Conservation (phyloP, 2,329 filamentous ascomycete species). For the Trichoderma brevicompactum region DNA sequence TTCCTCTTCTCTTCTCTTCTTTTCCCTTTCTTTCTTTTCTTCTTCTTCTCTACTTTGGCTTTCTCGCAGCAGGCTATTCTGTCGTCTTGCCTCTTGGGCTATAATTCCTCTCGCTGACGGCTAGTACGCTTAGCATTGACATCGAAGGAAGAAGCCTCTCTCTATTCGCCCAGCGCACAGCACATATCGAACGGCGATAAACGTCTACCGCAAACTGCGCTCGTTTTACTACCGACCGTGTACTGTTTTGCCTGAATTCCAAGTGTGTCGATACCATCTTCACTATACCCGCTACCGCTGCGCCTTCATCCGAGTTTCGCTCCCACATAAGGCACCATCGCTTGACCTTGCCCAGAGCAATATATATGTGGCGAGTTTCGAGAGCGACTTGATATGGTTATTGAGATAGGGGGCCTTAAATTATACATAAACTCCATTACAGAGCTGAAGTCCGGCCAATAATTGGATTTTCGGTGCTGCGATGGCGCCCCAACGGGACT, state of each 20-base stretch:
- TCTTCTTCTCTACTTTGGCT: neutral
- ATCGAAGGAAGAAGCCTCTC: neutral
- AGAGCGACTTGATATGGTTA: constrained; percentile 30
- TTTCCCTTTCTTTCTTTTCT: neutral
- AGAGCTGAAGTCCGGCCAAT: constrained; percentile 1
- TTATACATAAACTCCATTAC: constrained; percentile 4
- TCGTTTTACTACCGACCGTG: neutral
- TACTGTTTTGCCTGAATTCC: neutral
- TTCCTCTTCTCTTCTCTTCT: neutral
- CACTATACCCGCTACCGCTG: too few species aligned
- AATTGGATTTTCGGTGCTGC: constrained; percentile 28
- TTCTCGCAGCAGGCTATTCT: neutral
- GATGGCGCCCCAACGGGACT: constrained; percentile 64
- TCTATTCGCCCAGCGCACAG: neutral
- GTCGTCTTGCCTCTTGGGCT: neutral
- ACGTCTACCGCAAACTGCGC: neutral
- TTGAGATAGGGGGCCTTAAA: constrained; percentile 10
- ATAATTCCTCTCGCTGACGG: constrained; percentile 6
- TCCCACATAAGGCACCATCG: neutral
- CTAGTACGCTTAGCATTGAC: neutral
- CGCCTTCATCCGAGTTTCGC: neutral
- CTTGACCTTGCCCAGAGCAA: neutral
- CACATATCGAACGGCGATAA: neutral
- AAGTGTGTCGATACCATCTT: neutral
- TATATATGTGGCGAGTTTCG: neutral